Evolutionary conservation across 352 stramenopile genomes (phyloP), one percentile per base, ranked within the genome.

Genomic region (Phytopythium boreale): DNA sequence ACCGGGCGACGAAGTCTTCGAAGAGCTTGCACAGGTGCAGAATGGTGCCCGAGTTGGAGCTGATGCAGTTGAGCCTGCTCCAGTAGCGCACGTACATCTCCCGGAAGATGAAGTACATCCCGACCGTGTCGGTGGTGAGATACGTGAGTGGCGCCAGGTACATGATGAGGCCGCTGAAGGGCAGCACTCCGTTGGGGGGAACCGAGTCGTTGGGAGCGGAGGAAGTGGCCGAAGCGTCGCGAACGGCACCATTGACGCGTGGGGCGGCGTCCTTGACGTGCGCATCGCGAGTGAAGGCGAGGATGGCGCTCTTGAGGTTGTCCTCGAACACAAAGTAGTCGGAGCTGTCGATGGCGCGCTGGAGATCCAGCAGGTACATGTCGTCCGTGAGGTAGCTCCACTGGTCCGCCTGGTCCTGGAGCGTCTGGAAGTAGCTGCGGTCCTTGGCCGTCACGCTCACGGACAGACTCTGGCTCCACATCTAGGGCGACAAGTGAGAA

Each of bases 321-420:
- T 92, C 85, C 66, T 92, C 77, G 58, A 94, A 94, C 57, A 90
- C 80, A 67, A 94, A 92, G 58, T 92, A 92, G 62, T 94, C 82
- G 39, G 68, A 88, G 61, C 77, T 89, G 74, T 92, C 76, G 55
- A 88, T 79, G 5, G 79, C 79, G 56, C 89, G 83, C 70, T 92
- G 82, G n/a, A 92, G 74, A 51, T 94, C 85, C 20, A 94, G 73
- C 53, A 88, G 65, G 66, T 92, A 92, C 78, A 94, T 89, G 66
- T 87, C 79, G 61, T 92, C 85, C 0, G 82, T 92, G 50, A 88
- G 69, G 55, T 87, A 89, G 7, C 60, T 74, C 71, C 68, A 84
- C 20, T 66, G 55, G 15, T 47, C 36, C 7, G 72, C 75, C 47
- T 84, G 72, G 11, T 62, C 61, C 37, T 76, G 62, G 44, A 92